Base-by-base conservation (phyloP, 306 rosid species). In the Cucumis cinereus region DNA sequence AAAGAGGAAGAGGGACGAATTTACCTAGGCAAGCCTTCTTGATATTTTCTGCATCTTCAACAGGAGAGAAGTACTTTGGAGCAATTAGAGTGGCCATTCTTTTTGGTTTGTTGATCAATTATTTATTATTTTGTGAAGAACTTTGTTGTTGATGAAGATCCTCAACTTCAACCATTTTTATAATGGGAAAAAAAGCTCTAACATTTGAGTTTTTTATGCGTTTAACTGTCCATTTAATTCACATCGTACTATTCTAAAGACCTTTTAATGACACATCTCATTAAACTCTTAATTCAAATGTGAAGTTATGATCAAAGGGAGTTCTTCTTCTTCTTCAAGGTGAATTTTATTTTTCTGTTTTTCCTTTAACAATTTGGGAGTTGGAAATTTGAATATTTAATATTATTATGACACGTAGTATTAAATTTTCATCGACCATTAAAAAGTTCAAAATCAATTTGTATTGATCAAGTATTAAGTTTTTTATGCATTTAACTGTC, bases 21-120 rank as follows among this genome's bases (percentile, higher is more conserved):
- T 38, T 30, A 87, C 91, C 91, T 83, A 79, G 68, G 68, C 88
- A 87, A 64, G 91, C 86, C 60, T 43, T 85, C 86, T 73, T 87
- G 82, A 85, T 85, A 24, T 47, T 78, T 77, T 87, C 82, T 41
- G 87, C 91, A 9, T 87, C 91, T 77, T 83, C 87, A 43, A 81
- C 49, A 4, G 90, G 81, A 55, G 85, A 83, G 73, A 53, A 85
- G 54, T 81, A 77, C 55, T 79, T 79, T 4, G 81, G 80, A 77
- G 71, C 77, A 53, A 77, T 40, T 47, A 79, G 76, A 80, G 87
- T 77, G 55, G 81, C 78, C 90, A 85, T 87, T 67, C 43, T 24
- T 19, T 64, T 6, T 62, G 69, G 13, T 30, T 62, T 62, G 69
- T 62, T 40, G 73, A n/a, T 67, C 53, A 40, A 38, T 2, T 10